phyloP scores from a whole-genome alignment of 1,139 yeast species.

The Lizanozyma gosingica region DNA sequence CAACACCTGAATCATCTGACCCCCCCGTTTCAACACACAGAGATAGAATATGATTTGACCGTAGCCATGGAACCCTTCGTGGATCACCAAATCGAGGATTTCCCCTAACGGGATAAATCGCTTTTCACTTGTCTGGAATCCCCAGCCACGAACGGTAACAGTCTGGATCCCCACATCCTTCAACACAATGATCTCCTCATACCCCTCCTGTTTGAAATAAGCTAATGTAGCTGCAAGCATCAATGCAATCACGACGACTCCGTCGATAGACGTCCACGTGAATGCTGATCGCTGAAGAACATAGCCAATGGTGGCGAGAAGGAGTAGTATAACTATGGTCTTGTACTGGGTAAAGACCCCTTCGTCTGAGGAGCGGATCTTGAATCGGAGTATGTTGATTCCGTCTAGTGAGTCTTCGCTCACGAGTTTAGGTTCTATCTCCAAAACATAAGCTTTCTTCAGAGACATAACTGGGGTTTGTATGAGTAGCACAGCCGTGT shows the following conservation, averaged over 20 bases:
- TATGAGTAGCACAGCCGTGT: no score
- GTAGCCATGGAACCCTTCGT: slow-evolving; percentile 40
- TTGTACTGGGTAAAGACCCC: not conserved
- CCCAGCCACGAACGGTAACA: slow-evolving; percentile 20
- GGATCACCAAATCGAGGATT: slow-evolving; percentile 37
- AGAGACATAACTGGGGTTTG: no score
- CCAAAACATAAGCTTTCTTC: not conserved
- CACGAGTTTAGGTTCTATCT: not conserved
- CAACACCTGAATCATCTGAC: slow-evolving; percentile 17
- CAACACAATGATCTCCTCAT: slow-evolving; percentile 27
- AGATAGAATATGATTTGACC: slow-evolving; percentile 35
- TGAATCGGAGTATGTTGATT: not conserved
- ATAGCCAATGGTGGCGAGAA: not conserved
- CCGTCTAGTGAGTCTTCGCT: not conserved
- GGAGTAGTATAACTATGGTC: not conserved
- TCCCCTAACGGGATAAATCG: slow-evolving; percentile 29
- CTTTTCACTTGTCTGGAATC: slow-evolving; percentile 7
- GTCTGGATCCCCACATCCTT: slow-evolving; percentile 31
- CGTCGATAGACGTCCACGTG: not conserved
- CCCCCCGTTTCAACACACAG: slow-evolving; percentile 20
- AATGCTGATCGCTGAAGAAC: not conserved
- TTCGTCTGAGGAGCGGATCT: not conserved
- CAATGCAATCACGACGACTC: not conserved
- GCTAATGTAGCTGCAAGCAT: slow-evolving; percentile 2
- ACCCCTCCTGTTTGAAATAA: slow-evolving; percentile 16